Base-by-base conservation (phyloP, 176 grass and related monocot species). In the Ananas comosus region DNA sequence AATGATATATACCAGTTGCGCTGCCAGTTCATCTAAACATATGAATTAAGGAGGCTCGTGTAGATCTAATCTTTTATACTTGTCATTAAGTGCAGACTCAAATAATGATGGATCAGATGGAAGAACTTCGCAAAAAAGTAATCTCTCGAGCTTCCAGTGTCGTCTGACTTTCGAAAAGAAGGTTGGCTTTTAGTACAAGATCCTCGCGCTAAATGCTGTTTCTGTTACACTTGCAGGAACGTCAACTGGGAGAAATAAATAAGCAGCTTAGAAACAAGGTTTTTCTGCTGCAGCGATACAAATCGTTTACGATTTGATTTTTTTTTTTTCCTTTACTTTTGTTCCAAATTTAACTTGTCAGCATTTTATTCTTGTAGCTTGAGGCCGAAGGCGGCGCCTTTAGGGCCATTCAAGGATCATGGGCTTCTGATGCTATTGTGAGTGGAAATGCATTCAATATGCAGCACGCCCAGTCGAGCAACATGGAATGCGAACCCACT, bases 121-220 rank as follows among this genome's bases (percentile, higher is more conserved):
- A 99, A 76, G 94, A 93, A 67, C 94, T 99, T 71, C 87, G 89
- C 71, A 82, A 78, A 48, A 93, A 99, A 82, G 94, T 99, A 91
- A 76, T 50, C 10, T 23, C 14, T 24, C 10, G 3, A 49, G 33
- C 33, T 42, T 42, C 33, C 4, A n/a, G 6, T 42, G 33, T 42
- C 33, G 7, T 42, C 33, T 42, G 4, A 7, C 33, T 42, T 42
- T 42, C 5, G 7, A 5, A 42, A 42, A 42, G 33, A 7, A 7
- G 33, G 6, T 42, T 42, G 33, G 33, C 33, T 42, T 42, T 7
- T 7, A 42, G 33, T 42, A 42, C 4, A 42, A 42, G 33, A 42
- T 42, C 33, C 33, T 42, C 33, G 33, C 5, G 33, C 33, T 42
- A 42, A 42, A 42, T 42, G 14, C 24, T 18, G 66, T 74, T 53